Evolutionary conservation across 2,329 filamentous ascomycete species (phyloP).

Genomic region (Hymenoscyphus repandus): DNA sequence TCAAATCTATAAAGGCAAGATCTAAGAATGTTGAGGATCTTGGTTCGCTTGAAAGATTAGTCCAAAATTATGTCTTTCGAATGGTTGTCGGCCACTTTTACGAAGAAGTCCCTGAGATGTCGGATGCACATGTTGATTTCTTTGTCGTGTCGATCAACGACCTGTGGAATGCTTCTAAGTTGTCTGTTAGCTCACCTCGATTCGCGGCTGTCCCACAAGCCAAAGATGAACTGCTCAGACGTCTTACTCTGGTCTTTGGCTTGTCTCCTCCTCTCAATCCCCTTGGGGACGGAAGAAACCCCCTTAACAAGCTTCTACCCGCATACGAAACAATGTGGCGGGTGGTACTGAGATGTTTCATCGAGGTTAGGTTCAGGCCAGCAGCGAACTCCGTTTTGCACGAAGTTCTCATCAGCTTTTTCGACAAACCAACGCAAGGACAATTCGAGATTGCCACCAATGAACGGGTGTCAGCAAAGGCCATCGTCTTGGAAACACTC

Average conservation of each 20-base stretch:
- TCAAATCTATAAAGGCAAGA: background rate
- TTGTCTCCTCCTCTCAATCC: background rate
- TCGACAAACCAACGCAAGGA: background rate
- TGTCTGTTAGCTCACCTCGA: background rate
- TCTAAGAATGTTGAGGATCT: background rate
- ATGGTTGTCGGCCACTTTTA: conserved; percentile 14
- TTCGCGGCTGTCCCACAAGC: background rate
- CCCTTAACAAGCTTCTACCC: conserved; percentile 13
- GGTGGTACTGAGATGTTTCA: conserved; percentile 11
- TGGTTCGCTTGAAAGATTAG: conserved; percentile 1
- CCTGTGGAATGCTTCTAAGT: conserved; percentile 12
- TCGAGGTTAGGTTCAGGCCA: conserved; percentile 13
- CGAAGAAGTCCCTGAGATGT: background rate
- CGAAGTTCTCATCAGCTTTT: background rate
- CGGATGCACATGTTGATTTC: conserved; percentile 7
- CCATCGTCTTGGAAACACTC: conserved; percentile 13
- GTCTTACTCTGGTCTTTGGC: background rate
- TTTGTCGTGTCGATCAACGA: conserved; percentile 13
- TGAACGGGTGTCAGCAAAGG: background rate
- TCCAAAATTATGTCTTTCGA: conserved; percentile 12
- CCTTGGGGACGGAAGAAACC: conserved; percentile 7
- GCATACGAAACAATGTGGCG: conserved; percentile 14
- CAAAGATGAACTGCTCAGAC: background rate
- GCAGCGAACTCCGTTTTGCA: background rate
- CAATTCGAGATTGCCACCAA: background rate